A percentile compares a stretch with the other conserved stretches of the same genome.
These are phyloP conservation scores for Zoysia matrella DNA, from an alignment of 202 grass and related monocot species.

Conservation along the genomic window DNA sequence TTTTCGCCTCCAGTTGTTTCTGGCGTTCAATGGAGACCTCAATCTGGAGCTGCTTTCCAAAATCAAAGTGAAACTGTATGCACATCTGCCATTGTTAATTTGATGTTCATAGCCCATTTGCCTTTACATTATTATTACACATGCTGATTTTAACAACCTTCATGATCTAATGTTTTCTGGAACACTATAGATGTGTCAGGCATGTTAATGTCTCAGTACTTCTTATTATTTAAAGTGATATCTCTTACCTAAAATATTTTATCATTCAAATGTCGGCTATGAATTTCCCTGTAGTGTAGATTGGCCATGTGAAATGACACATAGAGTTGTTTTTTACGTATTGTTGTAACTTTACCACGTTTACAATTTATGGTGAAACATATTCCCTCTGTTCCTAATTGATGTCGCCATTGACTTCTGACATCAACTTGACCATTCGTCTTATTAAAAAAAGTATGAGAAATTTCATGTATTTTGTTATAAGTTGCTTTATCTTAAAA, in stretches of 20 bases:
- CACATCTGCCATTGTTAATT: conserved; percentile 28
- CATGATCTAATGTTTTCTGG: neutral
- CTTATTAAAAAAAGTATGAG: too few species aligned
- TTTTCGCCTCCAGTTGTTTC: conserved; percentile 75
- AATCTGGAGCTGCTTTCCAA: conserved; percentile 42
- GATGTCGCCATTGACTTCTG: too few species aligned
- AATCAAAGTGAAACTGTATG: conserved; percentile 65
- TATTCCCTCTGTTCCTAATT: too few species aligned
- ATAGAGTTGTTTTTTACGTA: neutral
- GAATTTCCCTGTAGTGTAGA: neutral
- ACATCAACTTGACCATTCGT: too few species aligned
- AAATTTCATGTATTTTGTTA: too few species aligned
- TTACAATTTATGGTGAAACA: too few species aligned
- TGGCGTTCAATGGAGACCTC: conserved; percentile 83
- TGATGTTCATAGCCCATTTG: conserved; percentile 22
- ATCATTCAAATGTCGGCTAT: neutral
- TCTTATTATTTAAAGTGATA: neutral
- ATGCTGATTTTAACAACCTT: conserved; percentile 28
- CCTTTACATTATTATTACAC: neutral
- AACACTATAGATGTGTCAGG: neutral
- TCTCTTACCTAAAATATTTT: conserved; percentile 6
- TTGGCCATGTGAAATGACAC: neutral
- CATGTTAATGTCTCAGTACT: neutral
- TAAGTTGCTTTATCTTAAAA: too few species aligned
- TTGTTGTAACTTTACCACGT: neutral